Evolutionary conservation across 352 stramenopile species (phyloP).

Genomic region (Phytopythium montanum): DNA sequence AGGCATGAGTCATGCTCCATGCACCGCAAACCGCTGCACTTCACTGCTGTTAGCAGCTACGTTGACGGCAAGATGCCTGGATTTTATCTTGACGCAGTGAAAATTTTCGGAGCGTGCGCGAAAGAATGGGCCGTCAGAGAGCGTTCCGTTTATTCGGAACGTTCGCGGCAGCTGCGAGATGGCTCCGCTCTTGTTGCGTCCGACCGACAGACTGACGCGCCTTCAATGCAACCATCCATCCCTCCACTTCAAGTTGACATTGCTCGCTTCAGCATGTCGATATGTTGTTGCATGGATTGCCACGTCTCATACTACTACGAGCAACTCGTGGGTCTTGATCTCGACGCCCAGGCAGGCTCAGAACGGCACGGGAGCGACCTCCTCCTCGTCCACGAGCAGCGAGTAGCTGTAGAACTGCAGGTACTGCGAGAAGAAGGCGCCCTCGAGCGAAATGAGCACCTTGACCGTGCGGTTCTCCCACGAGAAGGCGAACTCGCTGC

Average conservation of each 20-base stretch:
- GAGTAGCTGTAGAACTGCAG: conserved; percentile 84
- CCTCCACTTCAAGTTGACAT: too few relatives aligned
- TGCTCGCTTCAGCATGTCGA: too few relatives aligned
- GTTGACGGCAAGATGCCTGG: background rate
- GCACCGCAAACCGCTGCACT: too few relatives aligned
- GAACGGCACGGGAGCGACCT: conserved; percentile 42
- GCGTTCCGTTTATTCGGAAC: background rate
- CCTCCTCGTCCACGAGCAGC: conserved; percentile 73
- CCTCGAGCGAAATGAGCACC: conserved; percentile 71
- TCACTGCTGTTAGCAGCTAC: too few relatives aligned
- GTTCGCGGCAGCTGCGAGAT: conserved; percentile 1
- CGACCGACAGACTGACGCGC: too few relatives aligned
- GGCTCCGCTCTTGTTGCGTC: background rate
- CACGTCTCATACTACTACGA: too few relatives aligned
- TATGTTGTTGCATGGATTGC: too few relatives aligned
- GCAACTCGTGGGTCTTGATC: too few relatives aligned
- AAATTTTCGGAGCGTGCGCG: background rate
- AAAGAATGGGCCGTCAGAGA: background rate
- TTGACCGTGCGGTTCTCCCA: conserved; percentile 68
- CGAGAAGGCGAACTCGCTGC: conserved; percentile 70
- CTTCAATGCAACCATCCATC: background rate
- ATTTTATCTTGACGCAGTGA: conserved; percentile 6
- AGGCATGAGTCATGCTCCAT: too few relatives aligned
- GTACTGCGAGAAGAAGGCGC: conserved; percentile 83
- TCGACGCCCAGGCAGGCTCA: background rate